Evolutionary conservation across 352 stramenopile species (phyloP).

Genomic region (Aphanomyces stellatus): DNA sequence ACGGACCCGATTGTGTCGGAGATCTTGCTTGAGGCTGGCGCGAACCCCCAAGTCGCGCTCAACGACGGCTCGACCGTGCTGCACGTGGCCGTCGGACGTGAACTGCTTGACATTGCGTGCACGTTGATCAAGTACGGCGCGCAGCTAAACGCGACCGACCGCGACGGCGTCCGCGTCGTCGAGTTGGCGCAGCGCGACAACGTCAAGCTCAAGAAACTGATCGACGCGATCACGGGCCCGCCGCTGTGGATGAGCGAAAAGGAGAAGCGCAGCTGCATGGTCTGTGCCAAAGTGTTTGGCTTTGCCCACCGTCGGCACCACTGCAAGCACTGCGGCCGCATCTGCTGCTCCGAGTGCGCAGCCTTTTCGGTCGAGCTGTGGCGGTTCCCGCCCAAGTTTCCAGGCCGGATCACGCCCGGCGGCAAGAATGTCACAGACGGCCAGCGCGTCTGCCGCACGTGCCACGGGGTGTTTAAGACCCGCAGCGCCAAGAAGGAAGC

Average conservation of each 20-base stretch:
- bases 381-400: conserved; percentile 79
- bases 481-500: conserved; percentile 69
- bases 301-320: conserved; percentile 74
- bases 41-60: conserved; percentile 62
- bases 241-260: conserved; percentile 79
- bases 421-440: conserved; percentile 68
- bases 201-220: conserved; percentile 55
- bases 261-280: conserved; percentile 58
- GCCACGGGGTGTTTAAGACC: conserved; percentile 81
- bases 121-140: conserved; percentile 58
- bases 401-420: conserved; percentile 44
- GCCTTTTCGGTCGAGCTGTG: conserved; percentile 69
- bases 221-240: conserved; percentile 63
- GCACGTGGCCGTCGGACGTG: conserved; percentile 70
- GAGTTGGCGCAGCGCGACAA: conserved; percentile 73
- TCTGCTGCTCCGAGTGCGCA: conserved; percentile 81
- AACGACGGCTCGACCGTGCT: conserved; percentile 74
- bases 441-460: conserved; percentile 76
- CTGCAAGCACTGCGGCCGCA: conserved; percentile 75
- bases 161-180: conserved; percentile 61
- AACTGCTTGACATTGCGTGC: conserved; percentile 75
- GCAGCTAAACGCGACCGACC: conserved; percentile 62
- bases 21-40: conserved; percentile 50
- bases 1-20: conserved; percentile 73
- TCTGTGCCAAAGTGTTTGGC: conserved; percentile 62